Conservation (phyloP, 208 protist genomes). For the Acanthamoeba sp. region DNA sequence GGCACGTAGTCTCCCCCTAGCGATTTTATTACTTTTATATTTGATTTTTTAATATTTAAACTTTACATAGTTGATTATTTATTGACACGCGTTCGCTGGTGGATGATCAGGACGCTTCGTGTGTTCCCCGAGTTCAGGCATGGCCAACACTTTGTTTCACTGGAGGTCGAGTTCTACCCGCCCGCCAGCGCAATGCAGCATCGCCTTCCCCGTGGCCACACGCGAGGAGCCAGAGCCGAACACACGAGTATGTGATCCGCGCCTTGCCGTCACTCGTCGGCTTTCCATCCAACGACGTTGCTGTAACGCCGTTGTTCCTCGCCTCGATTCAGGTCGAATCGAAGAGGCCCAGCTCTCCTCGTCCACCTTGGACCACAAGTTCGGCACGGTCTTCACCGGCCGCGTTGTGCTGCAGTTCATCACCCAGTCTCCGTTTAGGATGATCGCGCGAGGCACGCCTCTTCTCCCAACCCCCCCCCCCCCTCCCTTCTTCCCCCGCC, state of each 20-base stretch:
- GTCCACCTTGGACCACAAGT: not conserved
- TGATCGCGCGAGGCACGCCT: not conserved
- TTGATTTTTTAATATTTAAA: too few relatives aligned
- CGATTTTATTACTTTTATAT: not conserved
- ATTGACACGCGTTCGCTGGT: not conserved
- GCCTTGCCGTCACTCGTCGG: not conserved
- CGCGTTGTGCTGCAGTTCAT: not conserved
- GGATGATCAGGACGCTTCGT: not conserved
- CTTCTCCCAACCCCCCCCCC: too few relatives aligned
- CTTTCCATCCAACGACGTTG: too few relatives aligned
- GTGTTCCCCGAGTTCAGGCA: slow-evolving; percentile 2
- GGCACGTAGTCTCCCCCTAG: not conserved
- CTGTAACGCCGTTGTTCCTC: too few relatives aligned
- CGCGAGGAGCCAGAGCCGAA: too few relatives aligned
- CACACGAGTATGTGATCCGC: too few relatives aligned
- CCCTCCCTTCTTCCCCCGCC: too few relatives aligned
- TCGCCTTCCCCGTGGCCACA: too few relatives aligned
- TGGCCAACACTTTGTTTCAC: not conserved
- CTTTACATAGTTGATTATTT: too few relatives aligned
- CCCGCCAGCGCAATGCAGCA: not conserved
- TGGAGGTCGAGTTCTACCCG: slow-evolving; percentile 29
- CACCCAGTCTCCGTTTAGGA: not conserved
- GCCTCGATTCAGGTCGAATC: not conserved
- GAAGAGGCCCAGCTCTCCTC: not conserved
- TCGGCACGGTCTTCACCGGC: not conserved